phyloP scores from a whole-genome alignment of 1,284 basidiomycete genomes.

The Porodaedalea pini region DNA sequence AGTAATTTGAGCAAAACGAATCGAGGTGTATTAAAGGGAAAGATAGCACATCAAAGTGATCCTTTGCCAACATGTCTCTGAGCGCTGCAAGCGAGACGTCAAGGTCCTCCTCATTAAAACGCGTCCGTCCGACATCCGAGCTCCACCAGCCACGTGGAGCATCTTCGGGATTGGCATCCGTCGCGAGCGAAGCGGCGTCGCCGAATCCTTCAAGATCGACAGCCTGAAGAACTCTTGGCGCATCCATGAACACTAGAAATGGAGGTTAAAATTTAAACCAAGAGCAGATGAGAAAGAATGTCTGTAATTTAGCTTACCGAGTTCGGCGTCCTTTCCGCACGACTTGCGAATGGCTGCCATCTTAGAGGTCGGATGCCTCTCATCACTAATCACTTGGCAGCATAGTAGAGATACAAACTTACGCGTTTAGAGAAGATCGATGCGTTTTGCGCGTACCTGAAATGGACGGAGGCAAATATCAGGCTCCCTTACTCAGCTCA shows the following conservation, averaged over 20 bases:
- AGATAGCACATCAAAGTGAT: slow-evolving; percentile 53
- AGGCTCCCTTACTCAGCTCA: no score
- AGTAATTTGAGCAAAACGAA: background rate
- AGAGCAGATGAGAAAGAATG: background rate
- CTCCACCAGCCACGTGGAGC: slow-evolving; percentile 81
- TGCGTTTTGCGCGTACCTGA: slow-evolving; percentile 80
- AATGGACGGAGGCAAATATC: no score
- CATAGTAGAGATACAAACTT: slow-evolving; percentile 29
- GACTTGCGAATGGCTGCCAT: slow-evolving; percentile 71
- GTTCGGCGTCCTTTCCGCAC: slow-evolving; percentile 63
- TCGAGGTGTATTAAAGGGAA: background rate
- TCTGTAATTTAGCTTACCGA: slow-evolving; percentile 44
- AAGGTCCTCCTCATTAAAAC: slow-evolving; percentile 45
- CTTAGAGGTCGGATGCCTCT: slow-evolving; percentile 33
- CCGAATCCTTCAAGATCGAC: slow-evolving; percentile 57
- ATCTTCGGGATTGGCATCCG: slow-evolving; percentile 54
- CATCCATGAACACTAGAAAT: slow-evolving; percentile 73
- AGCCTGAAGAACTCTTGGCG: slow-evolving; percentile 67
- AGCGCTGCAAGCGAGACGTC: slow-evolving; percentile 50
- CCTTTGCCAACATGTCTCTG: slow-evolving; percentile 45
- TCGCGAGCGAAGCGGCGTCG: slow-evolving; percentile 36
- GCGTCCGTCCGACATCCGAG: slow-evolving; percentile 45
- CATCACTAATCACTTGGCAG: no score
- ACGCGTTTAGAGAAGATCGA: slow-evolving; percentile 78
- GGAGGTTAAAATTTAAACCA: background rate